Percentiles rank a stretch among this genome's conserved stretches.
Evolutionary conservation across 106 monocot species (phyloP).

Genomic region (Acorus calamus): DNA sequence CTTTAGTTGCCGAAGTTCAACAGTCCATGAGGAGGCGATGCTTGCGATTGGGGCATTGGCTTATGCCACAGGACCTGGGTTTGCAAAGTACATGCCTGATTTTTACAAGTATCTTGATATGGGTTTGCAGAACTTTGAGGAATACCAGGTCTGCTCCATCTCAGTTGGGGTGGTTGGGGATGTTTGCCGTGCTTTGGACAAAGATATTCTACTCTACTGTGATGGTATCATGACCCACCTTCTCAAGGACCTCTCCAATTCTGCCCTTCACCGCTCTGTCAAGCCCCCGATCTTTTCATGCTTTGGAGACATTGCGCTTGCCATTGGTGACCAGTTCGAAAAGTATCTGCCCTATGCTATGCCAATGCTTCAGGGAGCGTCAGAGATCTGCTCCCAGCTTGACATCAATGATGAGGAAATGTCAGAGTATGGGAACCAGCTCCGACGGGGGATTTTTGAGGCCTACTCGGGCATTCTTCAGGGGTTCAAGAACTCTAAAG

Average conservation of each 20-base stretch:
- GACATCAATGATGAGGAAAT: slow-evolving; percentile 62
- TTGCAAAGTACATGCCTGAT: slow-evolving; percentile 65
- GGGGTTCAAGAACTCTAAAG: slow-evolving; percentile 75
- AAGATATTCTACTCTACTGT: slow-evolving; percentile 57
- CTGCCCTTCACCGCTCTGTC: slow-evolving; percentile 67
- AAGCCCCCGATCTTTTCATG: slow-evolving; percentile 81
- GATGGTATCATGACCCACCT: slow-evolving; percentile 79
- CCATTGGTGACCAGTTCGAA: slow-evolving; percentile 73
- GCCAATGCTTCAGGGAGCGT: slow-evolving; percentile 73
- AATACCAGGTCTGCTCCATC: slow-evolving; percentile 76
- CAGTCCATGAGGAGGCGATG: slow-evolving; percentile 89
- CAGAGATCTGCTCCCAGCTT: slow-evolving; percentile 29
- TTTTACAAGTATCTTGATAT: slow-evolving; percentile 65
- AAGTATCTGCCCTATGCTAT: slow-evolving; percentile 65
- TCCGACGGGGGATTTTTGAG: slow-evolving; percentile 80
- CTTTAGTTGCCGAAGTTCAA: slow-evolving; percentile 65
- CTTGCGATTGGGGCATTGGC: slow-evolving; percentile 86
- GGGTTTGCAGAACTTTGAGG: slow-evolving; percentile 81
- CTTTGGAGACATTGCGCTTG: slow-evolving; percentile 86
- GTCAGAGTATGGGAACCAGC: slow-evolving; percentile 75
- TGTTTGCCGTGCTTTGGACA: slow-evolving; percentile 68
- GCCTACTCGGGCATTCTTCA: slow-evolving; percentile 93
- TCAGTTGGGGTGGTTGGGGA: slow-evolving; percentile 83
- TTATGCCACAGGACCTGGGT: slow-evolving; percentile 60
- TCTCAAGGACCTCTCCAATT: slow-evolving; percentile 60